Base-by-base conservation (phyloP, 257 asterid genomes). In the Orobanche coerulescens region DNA sequence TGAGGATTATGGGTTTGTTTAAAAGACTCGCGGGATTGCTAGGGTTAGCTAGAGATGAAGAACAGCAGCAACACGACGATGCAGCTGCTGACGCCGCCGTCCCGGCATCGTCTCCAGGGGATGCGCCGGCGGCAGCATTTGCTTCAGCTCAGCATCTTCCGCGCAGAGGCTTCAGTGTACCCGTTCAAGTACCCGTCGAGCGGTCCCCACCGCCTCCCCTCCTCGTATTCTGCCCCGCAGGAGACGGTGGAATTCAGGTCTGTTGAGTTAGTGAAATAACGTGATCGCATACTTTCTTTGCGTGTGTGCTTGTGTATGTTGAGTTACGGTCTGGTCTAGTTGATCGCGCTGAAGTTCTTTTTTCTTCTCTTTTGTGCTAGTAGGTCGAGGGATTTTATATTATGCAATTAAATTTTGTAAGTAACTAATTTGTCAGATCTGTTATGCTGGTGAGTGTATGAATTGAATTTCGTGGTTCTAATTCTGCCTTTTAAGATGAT, bases 201-300 rank as follows among this genome's bases (percentile, higher is more conserved):
- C 80, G 81, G 57, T 47, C 83, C 26, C 78, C 82, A 5, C 69
- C 66, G 2, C 77, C 87, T 10, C 92, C 94, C 0, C 72, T 86
- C 18, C 82, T 89, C 37, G 79, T 77, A 14, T 87, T 71, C 61
- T 90, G 95, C 66, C 78, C 72, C 37, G 70, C 81, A 39, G 85
- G 83, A 16, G 79, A 79, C 50, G 97, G 97, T 54, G 95, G 95
- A 47, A 36, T 89, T 79, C 97, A 86, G 95, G 97, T 89, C n/a
- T 10, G 28, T 49, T 28, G 18, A 14, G 49, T 51, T 59, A 3
- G 13, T 4, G 33, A 12, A 42, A 42, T 14, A 42, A n/a, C 19
- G n/a, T 12, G 48, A 42, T 42, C n/a, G 11, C n/a, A 12, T 1
- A n/a, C 50, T 43, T 47, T 8, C 1, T 16, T 9, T 18, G 16